Base-by-base conservation (phyloP, 108 stramenopile species). In the Thalassiosira profunda region DNA sequence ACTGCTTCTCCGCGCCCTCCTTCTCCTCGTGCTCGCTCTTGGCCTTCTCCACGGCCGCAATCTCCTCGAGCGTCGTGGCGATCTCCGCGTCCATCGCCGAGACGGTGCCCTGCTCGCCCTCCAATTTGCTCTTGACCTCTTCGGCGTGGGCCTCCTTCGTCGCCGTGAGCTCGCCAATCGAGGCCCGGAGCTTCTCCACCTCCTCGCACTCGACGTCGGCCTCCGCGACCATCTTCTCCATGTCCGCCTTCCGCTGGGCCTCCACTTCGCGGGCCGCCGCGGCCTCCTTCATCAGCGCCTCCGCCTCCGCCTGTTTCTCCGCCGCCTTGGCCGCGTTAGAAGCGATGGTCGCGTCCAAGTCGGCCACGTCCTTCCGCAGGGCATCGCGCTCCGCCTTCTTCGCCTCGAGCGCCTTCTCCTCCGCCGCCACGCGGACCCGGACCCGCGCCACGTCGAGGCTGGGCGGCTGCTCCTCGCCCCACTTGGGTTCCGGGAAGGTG, bases 391-490 rank as follows among this genome's bases (percentile, higher is more conserved):
- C 51, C 30, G 40, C 26, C 67, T 47, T 63, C 18, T 42, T 57
- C 12, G 38, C 17, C 44, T 43, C 45, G 15, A 78, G 69, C 18
- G 46, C 58, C 1, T 45, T 61, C 24, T 75, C 74, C 28, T 63
- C 34, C 21, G 52, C 58, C 63, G 44, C 53, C 28, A 80, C 74
- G 29, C 74, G 73, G 33, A 65, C 42, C 17, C 68, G 47, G 57
- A 80, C 70, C 23, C 74, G 58, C 15, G 79, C 51, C 8, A 80
- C 74, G 36, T 80, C 79, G 12, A 80, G 67, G 31, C 74, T 75
- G 29, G 67, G 73, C 12, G 49, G 47, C 29, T 76, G 69, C 24
- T 80, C 74, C 29, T 43, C 47, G n/a, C 57, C 76, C 76, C 76
- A 70, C 21, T 37, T 70, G 11, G 73, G 78, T 23, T 73, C 38